Evolutionary conservation across 768 basidiomycete genomes (phyloP).

Genomic region (Amanita pallidorosea): DNA sequence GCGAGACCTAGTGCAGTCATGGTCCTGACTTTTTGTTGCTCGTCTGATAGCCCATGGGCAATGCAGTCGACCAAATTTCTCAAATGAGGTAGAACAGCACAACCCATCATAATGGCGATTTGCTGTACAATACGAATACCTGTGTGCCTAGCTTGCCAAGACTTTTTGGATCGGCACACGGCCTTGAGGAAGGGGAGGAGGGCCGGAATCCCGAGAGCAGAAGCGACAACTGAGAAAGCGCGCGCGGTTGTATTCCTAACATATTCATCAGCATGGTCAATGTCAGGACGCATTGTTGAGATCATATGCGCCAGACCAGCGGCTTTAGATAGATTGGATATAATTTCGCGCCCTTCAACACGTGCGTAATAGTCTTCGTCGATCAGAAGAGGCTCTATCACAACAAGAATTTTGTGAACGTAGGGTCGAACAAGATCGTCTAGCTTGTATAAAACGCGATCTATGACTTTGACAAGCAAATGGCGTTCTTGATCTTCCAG

Average conservation of each 20-base stretch:
- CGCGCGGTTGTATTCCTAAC: conserved; percentile 98
- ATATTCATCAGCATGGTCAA: conserved; percentile 98
- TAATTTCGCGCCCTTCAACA: conserved; percentile 98
- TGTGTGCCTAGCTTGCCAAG: conserved; percentile 98
- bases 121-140: conserved; percentile 99
- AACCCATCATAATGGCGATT: conserved; percentile 99
- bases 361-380: conserved; percentile 96
- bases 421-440: conserved; percentile 98
- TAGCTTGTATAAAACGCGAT: conserved; percentile 96
- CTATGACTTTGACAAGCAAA: conserved; percentile 96
- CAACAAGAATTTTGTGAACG: conserved; percentile 98
- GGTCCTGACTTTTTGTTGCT: conserved; percentile 93
- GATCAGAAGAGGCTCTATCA: conserved; percentile 97
- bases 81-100: conserved; percentile 93
- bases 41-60: conserved; percentile 84
- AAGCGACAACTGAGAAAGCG: conserved; percentile 97
- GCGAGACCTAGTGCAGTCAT: conserved; percentile 92
- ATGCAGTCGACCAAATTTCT: conserved; percentile 96
- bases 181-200: conserved; percentile 97
- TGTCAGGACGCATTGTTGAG: conserved; percentile 99
- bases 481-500: conserved; percentile 98
- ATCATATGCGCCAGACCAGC: conserved; percentile 99
- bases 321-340: conserved; percentile 96
- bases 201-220: conserved; percentile 95
- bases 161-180: conserved; percentile 97